phyloP scores from a whole-genome alignment of 2,329 filamentous ascomycete genomes.

The Emergomyces orientalis region DNA sequence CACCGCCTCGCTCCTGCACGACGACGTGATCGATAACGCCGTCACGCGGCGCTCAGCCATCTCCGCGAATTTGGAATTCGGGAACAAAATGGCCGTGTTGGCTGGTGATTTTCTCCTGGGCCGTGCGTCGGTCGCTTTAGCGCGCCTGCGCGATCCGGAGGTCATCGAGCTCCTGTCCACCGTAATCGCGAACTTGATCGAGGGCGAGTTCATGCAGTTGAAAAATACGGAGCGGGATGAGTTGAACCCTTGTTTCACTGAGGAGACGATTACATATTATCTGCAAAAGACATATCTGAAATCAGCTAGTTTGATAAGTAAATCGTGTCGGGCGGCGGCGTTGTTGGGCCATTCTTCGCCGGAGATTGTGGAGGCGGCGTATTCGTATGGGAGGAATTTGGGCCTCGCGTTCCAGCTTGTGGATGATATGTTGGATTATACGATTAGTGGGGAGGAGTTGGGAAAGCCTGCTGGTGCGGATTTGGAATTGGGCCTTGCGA shows the following conservation, averaged over 20 bases:
- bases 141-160: slow-evolving; percentile 81
- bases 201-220: slow-evolving; percentile 99
- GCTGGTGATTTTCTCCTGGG: slow-evolving; percentile 95
- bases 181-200: slow-evolving; percentile 93
- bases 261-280: slow-evolving; percentile 86
- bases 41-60: slow-evolving; percentile 71
- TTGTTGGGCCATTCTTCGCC: slow-evolving; percentile 68
- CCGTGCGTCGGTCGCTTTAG: slow-evolving; percentile 84
- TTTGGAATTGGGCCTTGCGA: slow-evolving; percentile 84
- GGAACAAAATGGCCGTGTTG: slow-evolving; percentile 98
- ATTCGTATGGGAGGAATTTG: slow-evolving; percentile 84
- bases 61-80: slow-evolving; percentile 89
- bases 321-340: slow-evolving; percentile 84
- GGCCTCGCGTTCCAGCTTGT: slow-evolving; percentile 95
- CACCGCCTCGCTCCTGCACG: slow-evolving; percentile 89
- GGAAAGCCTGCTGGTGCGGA: slow-evolving; percentile 95
- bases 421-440: slow-evolving; percentile 97
- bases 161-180: slow-evolving; percentile 91
- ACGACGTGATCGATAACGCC: slow-evolving; percentile 96
- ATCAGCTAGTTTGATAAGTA: slow-evolving; percentile 89
- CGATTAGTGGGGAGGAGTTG: slow-evolving; percentile 69
- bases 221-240: slow-evolving; percentile 93
- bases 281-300: slow-evolving; percentile 98
- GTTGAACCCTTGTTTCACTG: slow-evolving; percentile 70
- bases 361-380: slow-evolving; percentile 80